Evolutionary conservation across 2,329 filamentous ascomycete species (phyloP), one percentile per base, ranked within the genome.

Genomic region (Colletotrichum spinosum): DNA sequence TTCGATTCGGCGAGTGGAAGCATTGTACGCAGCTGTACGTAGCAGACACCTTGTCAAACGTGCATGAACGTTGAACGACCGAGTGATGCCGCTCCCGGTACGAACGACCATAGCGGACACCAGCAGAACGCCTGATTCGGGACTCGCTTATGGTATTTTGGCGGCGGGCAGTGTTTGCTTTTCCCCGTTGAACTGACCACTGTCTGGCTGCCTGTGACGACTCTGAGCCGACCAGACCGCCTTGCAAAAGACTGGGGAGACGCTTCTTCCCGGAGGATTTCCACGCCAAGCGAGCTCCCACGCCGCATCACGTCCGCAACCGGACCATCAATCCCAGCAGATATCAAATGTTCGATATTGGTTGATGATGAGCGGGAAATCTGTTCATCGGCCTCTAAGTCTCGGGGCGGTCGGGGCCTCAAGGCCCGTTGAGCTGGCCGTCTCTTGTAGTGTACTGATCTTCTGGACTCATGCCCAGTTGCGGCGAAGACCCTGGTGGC

Each of bases 381-480:
- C 62, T 54, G 41, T 33, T n/a, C 49, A 51, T 55, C 37, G 42
- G 25, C 37, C 41, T 55, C 51, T 56, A 49, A 49, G 25, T 25
- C 25, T 25, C 25, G 25, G 25, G 63, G 45, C 38, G 46, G 62
- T 56, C 46, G 52, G 54, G 53, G 60, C 25, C 38, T 25, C 35
- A 60, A 44, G 44, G 60, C 41, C 61, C 10, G 56, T 25, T 25
- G 25, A 15, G 15, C 42, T 44, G 13, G 15, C 53, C 48, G 44
- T 8, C 38, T 41, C 41, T 44, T 39, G 42, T 65, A 59, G 55
- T 67, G 39, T 58, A 49, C 45, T 51, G 66, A 68, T 67, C 66
- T 63, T 68, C 66, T 53, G 51, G 62, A 63, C 52, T 67, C 58
- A 58, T 68, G 66, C 58, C 66, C 34, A 46, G 55, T 49, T 67